Conservation (phyloP, 805 yeast genomes). For the Candida cerambycidarum region DNA sequence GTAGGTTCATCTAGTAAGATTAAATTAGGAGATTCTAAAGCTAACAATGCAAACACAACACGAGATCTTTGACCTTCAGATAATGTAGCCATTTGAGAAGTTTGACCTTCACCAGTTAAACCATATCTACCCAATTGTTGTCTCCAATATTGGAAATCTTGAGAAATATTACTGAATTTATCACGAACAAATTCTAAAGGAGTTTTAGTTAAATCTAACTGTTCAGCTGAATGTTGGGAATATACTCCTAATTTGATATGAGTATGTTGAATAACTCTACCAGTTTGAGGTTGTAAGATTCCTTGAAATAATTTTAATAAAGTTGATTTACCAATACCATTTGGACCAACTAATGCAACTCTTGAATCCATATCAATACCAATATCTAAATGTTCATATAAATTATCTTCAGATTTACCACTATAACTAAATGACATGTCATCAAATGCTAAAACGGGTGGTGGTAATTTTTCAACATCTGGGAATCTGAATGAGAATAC, state of each 20-base stretch:
- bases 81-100: constrained; percentile 96
- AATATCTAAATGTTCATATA: constrained; percentile 87
- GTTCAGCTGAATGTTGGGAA: constrained; percentile 98
- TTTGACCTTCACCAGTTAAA: constrained; percentile 98
- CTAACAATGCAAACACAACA: constrained; percentile 95
- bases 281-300: constrained; percentile 81
- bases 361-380: constrained; percentile 99
- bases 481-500: constrained; percentile 94
- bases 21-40: constrained; percentile 93
- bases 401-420: constrained; percentile 76
- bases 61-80: constrained; percentile 99
- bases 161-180: constrained; percentile 84
- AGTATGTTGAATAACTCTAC: constrained; percentile 95
- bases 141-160: constrained; percentile 99
- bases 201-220: constrained; percentile 90
- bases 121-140: constrained; percentile 97
- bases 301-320: constrained; percentile 96
- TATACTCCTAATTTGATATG: constrained; percentile 98
- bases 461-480: constrained; percentile 94
- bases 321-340: constrained; percentile 98
- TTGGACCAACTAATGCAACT: constrained; percentile 96
- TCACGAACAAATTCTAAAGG: constrained; percentile 97
- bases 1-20: constrained; percentile 98
- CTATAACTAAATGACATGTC: constrained; percentile 91
- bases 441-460: constrained; percentile 97